Percentiles rank a stretch among this genome's conserved stretches.
These are phyloP conservation scores for Akanthomyces lecanii DNA, from an alignment of 2,329 filamentous ascomycete genomes.

Conservation along the genomic window DNA sequence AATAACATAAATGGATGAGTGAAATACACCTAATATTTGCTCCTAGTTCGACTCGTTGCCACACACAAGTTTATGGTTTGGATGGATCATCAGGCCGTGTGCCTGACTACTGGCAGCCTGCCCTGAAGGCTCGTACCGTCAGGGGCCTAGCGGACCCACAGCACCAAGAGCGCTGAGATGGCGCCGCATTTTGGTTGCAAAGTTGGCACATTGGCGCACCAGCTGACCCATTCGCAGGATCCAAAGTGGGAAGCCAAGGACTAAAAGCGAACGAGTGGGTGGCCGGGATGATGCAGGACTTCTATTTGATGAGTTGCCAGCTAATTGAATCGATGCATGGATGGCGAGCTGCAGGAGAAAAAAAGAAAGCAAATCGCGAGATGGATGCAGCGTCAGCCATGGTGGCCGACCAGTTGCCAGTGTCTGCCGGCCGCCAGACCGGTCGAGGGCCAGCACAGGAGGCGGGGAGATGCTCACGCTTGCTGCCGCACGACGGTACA, in stretches of 20 bases:
- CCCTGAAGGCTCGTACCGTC: constrained; percentile 13
- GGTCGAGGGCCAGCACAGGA: background rate
- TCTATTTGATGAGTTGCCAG: background rate
- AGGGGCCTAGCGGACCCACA: constrained; percentile 5
- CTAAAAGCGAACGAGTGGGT: background rate
- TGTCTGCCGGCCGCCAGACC: background rate
- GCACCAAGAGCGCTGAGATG: background rate
- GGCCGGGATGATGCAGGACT: background rate
- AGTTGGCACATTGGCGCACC: constrained; percentile 4
- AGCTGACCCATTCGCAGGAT: constrained; percentile 1
- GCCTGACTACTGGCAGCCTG: background rate
- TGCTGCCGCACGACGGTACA: background rate
- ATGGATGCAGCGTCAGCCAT: too few relatives aligned
- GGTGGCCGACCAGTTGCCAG: too few relatives aligned
- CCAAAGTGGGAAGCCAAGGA: background rate
- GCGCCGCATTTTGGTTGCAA: background rate
- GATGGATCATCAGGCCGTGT: background rate
- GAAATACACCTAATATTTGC: background rate
- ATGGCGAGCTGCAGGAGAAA: background rate
- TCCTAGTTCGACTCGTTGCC: background rate
- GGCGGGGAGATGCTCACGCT: background rate
- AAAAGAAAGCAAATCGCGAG: background rate
- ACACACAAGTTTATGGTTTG: too few relatives aligned
- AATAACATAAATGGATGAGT: background rate
- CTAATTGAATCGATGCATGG: background rate